Conservation (phyloP, 116 monocot genomes). For the Dioscorea cayenensis region DNA sequence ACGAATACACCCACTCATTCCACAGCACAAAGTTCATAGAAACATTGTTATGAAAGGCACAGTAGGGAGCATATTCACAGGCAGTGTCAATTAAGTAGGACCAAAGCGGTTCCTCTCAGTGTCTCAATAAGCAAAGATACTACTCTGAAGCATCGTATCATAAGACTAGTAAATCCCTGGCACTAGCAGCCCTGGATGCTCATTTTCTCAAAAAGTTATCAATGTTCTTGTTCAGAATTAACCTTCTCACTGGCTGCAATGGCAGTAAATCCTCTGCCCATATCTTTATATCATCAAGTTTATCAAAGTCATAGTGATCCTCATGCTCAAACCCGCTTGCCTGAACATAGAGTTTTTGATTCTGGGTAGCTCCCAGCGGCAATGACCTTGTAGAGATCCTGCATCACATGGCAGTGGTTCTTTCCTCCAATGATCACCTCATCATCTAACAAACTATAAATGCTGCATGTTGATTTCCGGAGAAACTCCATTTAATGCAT, state of each 20-base stretch:
- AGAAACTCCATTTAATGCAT: slow-evolving; percentile 85
- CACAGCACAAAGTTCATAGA: slow-evolving; percentile 92
- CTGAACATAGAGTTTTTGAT: slow-evolving; percentile 87
- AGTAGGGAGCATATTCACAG: slow-evolving; percentile 72
- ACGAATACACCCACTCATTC: too few relatives aligned
- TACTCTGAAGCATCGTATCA: slow-evolving; percentile 82
- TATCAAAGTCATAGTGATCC: slow-evolving; percentile 80
- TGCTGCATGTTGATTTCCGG: slow-evolving; percentile 89
- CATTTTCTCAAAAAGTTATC: slow-evolving; percentile 95
- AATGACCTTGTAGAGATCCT: slow-evolving; percentile 82
- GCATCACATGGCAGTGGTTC: slow-evolving; percentile 89
- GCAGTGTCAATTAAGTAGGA: slow-evolving; percentile 85
- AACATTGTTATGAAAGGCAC: slow-evolving; percentile 81
- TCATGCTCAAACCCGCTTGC: slow-evolving; percentile 74
- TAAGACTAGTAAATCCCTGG: slow-evolving; percentile 89
- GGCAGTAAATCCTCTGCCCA: slow-evolving; percentile 90
- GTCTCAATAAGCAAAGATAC: slow-evolving; percentile 88
- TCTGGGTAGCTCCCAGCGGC: slow-evolving; percentile 82
- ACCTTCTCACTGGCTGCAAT: slow-evolving; percentile 77
- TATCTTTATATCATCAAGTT: slow-evolving; percentile 90
- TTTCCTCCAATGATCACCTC: slow-evolving; percentile 80
- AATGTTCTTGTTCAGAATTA: slow-evolving; percentile 83
- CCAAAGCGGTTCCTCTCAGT: slow-evolving; percentile 88
- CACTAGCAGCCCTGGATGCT: slow-evolving; percentile 88
- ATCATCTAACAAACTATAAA: slow-evolving; percentile 64